Base-by-base conservation (phyloP, 2,329 filamentous ascomycete species). In the Zymoseptoria pseudotritici region DNA sequence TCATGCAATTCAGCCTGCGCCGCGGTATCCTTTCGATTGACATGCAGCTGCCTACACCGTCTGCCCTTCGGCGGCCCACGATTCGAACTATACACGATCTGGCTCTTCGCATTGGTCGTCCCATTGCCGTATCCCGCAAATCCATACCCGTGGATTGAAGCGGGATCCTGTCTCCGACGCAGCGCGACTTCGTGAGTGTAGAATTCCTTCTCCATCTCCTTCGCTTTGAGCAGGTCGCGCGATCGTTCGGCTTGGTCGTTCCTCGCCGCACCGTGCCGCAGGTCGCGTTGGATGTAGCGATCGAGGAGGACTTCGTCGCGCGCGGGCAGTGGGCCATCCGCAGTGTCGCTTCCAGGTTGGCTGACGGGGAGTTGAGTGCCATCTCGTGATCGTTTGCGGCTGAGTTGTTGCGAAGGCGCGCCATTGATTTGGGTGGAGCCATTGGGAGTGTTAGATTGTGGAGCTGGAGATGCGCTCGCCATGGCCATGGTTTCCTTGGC, bases 81-180 rank as follows among this genome's bases (percentile, higher is more conserved):
- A 67, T 89, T 84, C 49, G 80, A 78, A 21, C 92, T 92, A 76
- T 97, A 97, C 52, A 96, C 75, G 61, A 97, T 79, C 52, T 87
- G 82, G 57, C 80, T 80, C 55, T 84, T 86, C 53, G 82, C 82
- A 60, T 86, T 91, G 29, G 93, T 97, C 68, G 85, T 81, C 62
- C 89, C 88, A 78, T 97, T 97, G 65, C 90, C 93, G 71, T 88
- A 96, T 52, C 92, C 93, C 71, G 84, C 86, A 73, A 96, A 99
- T 58, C 94, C 94, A 67, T 79, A 77, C 29, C 85, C 85, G 71
- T 85, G 87, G 29, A 87, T 74, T 10, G 80, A 78, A 49, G 79
- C 83, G 17, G 85, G 83, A 65, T 85, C 79, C 61, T 77, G 70
- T 53, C 81, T 78, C 52, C 82, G 78, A 55, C 82, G 77, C 80